Percentiles rank a stretch among this genome's conserved stretches.
These are phyloP conservation scores for Coleophoma cylindrospora DNA, from an alignment of 2,329 filamentous ascomycete genomes.

Conservation along the genomic window DNA sequence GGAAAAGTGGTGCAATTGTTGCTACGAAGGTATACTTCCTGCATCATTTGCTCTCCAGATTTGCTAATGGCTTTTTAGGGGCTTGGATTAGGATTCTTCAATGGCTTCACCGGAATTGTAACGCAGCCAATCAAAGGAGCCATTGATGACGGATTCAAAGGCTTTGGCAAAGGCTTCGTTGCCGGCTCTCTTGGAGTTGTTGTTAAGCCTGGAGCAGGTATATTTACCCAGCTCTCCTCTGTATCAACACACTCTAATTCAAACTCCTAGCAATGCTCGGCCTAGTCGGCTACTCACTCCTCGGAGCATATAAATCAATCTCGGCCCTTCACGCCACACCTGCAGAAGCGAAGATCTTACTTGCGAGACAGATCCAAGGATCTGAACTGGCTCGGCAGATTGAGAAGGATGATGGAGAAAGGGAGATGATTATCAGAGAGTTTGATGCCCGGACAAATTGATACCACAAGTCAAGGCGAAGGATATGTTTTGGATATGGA, in stretches of 20 bases:
- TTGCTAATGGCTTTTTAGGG: background rate
- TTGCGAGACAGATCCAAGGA: background rate
- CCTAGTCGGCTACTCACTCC: background rate
- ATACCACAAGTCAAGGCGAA: too few species aligned
- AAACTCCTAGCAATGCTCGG: background rate
- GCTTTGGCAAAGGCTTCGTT: background rate
- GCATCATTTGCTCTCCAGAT: background rate
- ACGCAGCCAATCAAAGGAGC: background rate
- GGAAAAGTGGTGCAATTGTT: constrained; percentile 68
- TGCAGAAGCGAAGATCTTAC: background rate
- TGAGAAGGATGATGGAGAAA: background rate
- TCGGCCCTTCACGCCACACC: background rate
- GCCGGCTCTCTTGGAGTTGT: background rate
- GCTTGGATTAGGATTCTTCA: background rate
- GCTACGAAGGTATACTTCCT: constrained; percentile 33
- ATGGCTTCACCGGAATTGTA: background rate
- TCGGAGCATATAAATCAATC: background rate
- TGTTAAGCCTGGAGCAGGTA: background rate
- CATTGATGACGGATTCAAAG: background rate
- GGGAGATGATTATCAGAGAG: background rate
- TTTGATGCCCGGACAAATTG: background rate
- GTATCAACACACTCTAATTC: too few species aligned
- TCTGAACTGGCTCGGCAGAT: background rate
- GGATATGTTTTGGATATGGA: too few species aligned
- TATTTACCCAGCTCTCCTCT: background rate